phyloP scores from a whole-genome alignment of 164 flowering plant genomes.

The Kingdonia uniflora region DNA sequence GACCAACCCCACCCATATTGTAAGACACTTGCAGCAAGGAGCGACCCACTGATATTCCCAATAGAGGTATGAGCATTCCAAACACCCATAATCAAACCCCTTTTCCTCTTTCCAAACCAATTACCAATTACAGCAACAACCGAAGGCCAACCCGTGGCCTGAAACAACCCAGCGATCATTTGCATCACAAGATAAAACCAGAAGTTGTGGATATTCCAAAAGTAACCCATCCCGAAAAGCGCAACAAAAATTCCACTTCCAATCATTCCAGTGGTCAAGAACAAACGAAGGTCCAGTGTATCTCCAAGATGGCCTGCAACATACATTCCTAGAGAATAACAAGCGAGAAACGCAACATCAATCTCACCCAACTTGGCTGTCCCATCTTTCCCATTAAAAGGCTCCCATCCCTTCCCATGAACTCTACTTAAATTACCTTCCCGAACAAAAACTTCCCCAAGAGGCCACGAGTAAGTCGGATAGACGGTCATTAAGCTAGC shows the following conservation, averaged over 20 bases:
- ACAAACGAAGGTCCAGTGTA: slow-evolving; percentile 58
- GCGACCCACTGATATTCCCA: slow-evolving; percentile 75
- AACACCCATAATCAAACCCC: slow-evolving; percentile 88
- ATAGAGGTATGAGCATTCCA: slow-evolving; percentile 94
- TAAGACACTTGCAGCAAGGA: slow-evolving; percentile 66
- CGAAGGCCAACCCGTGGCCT: slow-evolving; percentile 98
- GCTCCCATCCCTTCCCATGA: slow-evolving; percentile 53
- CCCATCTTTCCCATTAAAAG: slow-evolving; percentile 69
- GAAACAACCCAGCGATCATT: slow-evolving; percentile 91
- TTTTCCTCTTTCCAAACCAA: slow-evolving; percentile 90
- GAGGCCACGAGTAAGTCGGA: slow-evolving; percentile 34
- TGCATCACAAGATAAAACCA: slow-evolving; percentile 69
- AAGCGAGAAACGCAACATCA: slow-evolving; percentile 84
- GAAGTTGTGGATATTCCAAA: slow-evolving; percentile 60
- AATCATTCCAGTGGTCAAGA: slow-evolving; percentile 74
- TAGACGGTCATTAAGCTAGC: neutral
- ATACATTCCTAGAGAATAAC: slow-evolving; percentile 79
- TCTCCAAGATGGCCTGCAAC: slow-evolving; percentile 91
- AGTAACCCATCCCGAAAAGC: slow-evolving; percentile 79
- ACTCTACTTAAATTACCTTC: slow-evolving; percentile 12
- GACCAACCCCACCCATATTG: slow-evolving; percentile 97
- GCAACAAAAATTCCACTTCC: slow-evolving; percentile 86
- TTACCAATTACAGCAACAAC: slow-evolving; percentile 94
- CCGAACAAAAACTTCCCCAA: slow-evolving; percentile 46
- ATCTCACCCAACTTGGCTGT: slow-evolving; percentile 76